Evolutionary conservation across 2,329 filamentous ascomycete species (phyloP), one percentile per base, ranked within the genome.

Genomic region (Pestalotiopsis sp.): DNA sequence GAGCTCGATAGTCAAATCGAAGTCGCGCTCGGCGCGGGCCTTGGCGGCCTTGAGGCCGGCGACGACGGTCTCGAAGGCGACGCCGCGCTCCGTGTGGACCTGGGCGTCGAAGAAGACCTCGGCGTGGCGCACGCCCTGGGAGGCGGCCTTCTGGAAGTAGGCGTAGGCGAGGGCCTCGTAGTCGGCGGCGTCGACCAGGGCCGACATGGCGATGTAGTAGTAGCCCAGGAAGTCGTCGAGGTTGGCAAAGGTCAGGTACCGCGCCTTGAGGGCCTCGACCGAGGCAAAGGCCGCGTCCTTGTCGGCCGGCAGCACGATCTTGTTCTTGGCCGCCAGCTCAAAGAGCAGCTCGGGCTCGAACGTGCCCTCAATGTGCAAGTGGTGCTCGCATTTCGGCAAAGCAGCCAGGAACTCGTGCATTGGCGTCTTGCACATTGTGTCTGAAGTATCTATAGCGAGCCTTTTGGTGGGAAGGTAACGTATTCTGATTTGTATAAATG

Each of bases 81-180:
- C 81, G 4, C 90, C 90, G 20, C 92, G 86, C 13, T 80, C 81
- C 4, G 88, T 86, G 78, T 95, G 93, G 1, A 91, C 91, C 79
- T 95, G 92, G 1, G 92, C 92, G 77, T 95, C 93, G 81, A 95
- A 94, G 82, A 94, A 95, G 72, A 94, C 86, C 78, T 95, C 92
- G 14, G 91, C 91, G 75, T 95, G 92, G 63, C 87, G 84, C 1
- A 94, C 89, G 49, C 88, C 88, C 70, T 93, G 89, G 1, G 81
- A 80, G 39, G 88, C 84, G 2, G 91, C 92, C 68, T 86, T 87
- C 39, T 83, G 75, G 77, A 94, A 92, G 81, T 95, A 95, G 70
- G 87, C 86, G 83, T 88, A 92, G 4, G 91, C 91, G 12, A 95
- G 84, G 66, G 87, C 87, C 77, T 92, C 90, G 74, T 93, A 95